A percentile compares a stretch with the other conserved stretches of the same genome.
phyloP scores from a whole-genome alignment of 495 filamentous ascomycete genomes.

The Trichoderma orchidacearum region DNA sequence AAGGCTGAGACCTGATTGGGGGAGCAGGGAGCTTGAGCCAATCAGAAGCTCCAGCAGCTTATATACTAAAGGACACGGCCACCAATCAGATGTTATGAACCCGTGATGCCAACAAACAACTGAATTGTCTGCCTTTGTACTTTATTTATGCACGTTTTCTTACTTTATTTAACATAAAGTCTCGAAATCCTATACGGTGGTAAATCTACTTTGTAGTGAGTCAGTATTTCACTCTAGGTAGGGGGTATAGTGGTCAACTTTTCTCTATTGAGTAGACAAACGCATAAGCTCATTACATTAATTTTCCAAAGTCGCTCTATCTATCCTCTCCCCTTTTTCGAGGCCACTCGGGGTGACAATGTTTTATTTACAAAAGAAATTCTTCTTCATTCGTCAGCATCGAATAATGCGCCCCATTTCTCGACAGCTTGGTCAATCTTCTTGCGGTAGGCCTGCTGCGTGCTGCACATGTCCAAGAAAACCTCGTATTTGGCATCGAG shows the following conservation, averaged over 20 bases:
- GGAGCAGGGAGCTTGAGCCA: slow-evolving; percentile 1
- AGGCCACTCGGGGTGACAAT: neutral
- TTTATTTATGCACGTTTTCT: neutral
- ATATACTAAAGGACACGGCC: neutral
- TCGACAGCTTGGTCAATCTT: slow-evolving; percentile 49
- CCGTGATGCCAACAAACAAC: too few species aligned
- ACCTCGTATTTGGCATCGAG: slow-evolving; percentile 75
- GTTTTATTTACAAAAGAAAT: neutral
- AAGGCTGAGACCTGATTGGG: neutral
- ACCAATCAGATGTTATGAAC: neutral
- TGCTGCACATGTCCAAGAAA: slow-evolving; percentile 64
- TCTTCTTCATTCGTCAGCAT: neutral
- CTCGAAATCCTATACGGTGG: too few species aligned
- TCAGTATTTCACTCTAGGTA: too few species aligned
- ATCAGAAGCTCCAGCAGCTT: neutral
- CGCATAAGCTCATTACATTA: neutral
- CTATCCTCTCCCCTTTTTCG: neutral
- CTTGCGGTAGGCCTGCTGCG: slow-evolving; percentile 58
- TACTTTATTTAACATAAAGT: too few species aligned
- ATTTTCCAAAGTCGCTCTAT: neutral
- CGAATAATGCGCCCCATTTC: slow-evolving; percentile 24
- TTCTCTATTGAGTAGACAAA: neutral
- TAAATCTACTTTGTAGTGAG: too few species aligned
- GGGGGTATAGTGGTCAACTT: neutral
- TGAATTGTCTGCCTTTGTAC: neutral